Percentiles rank a stretch among this genome's conserved stretches.
Conservation (phyloP, 148 eudicot species). For the Polygonum aviculare region DNA sequence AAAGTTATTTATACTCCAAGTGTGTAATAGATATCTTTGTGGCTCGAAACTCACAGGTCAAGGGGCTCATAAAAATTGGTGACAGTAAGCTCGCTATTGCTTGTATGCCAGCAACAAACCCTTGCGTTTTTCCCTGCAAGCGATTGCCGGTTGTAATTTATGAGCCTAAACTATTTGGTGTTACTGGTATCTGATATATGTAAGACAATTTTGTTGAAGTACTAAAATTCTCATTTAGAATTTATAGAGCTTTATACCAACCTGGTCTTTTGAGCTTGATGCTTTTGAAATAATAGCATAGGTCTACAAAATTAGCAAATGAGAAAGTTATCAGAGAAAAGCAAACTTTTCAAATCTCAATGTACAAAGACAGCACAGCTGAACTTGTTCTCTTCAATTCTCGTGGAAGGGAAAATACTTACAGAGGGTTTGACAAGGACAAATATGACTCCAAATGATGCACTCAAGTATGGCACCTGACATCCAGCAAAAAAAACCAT, state of each 20-base stretch:
- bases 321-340: background rate
- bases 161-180: too few species aligned
- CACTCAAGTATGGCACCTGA: slow-evolving; percentile 91
- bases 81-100: slow-evolving; percentile 37
- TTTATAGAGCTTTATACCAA: slow-evolving; percentile 20
- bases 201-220: background rate
- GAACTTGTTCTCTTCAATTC: background rate
- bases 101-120: slow-evolving; percentile 77
- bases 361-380: too few species aligned
- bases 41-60: slow-evolving; percentile 21
- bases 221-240: background rate
- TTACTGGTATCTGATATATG: background rate
- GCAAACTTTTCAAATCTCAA: background rate
- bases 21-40: background rate
- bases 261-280: slow-evolving; percentile 74
- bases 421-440: slow-evolving; percentile 82
- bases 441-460: slow-evolving; percentile 81
- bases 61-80: slow-evolving; percentile 27
- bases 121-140: slow-evolving; percentile 78
- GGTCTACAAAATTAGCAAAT: slow-evolving; percentile 39
- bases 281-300: slow-evolving; percentile 81
- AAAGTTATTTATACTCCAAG: background rate
- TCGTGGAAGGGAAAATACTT: slow-evolving; percentile 23
- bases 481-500: background rate
- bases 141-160: background rate